Conservation (phyloP, 805 yeast genomes). For the Kluyveromyces wickerhamii region DNA sequence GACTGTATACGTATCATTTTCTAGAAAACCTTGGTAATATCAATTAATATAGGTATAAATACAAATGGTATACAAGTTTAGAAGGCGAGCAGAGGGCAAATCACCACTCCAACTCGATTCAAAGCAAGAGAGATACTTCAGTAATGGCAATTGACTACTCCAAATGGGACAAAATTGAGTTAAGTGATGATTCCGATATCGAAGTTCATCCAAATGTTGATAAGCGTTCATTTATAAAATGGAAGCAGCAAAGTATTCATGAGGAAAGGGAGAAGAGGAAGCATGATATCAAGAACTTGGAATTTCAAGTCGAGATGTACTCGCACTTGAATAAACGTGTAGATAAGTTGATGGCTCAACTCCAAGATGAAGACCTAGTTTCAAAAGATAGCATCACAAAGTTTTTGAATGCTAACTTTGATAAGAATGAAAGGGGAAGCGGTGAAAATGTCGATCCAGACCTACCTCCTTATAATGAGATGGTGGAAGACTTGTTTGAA, state of each 20-base stretch:
- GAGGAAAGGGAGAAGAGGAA: constrained; percentile 80
- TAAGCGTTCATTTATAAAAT: constrained; percentile 79
- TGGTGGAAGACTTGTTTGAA: constrained; percentile 83
- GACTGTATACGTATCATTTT: too few species aligned
- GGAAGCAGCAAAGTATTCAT: constrained; percentile 97
- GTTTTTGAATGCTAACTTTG: constrained; percentile 45
- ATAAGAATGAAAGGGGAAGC: constrained; percentile 47
- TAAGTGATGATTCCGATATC: constrained; percentile 93
- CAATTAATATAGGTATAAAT: too few species aligned
- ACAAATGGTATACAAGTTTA: too few species aligned
- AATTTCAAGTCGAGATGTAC: constrained; percentile 77
- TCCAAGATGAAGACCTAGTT: constrained; percentile 35
- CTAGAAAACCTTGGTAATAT: too few species aligned
- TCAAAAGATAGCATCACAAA: constrained; percentile 29
- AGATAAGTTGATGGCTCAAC: constrained; percentile 44
- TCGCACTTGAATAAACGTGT: constrained; percentile 64
- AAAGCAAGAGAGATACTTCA: neutral
- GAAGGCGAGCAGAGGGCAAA: too few species aligned
- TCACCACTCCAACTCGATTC: too few species aligned
- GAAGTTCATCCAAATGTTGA: constrained; percentile 99
- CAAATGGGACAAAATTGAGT: constrained; percentile 94
- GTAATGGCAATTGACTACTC: constrained; percentile 86
- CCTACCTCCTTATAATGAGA: constrained; percentile 71
- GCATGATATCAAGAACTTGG: constrained; percentile 65
- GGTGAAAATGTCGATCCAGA: constrained; percentile 37